Base-by-base conservation (phyloP, 2,329 filamentous ascomycete species). In the Byssochlamys sp. region DNA sequence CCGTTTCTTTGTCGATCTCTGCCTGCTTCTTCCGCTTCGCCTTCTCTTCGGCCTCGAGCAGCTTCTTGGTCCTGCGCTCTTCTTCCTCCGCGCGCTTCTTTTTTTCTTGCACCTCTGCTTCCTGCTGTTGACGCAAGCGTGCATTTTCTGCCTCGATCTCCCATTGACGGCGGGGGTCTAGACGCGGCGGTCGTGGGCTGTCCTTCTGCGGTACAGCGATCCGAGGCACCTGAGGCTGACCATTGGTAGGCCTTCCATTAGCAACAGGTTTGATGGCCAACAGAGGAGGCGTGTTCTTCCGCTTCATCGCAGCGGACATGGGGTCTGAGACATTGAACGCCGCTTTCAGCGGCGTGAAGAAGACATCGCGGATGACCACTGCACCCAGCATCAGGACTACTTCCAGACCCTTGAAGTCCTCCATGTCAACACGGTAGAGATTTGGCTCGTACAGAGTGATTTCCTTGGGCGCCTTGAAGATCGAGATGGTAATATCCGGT, bases 361-460 rank as follows among this genome's bases (percentile, higher is more conserved):
- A 86, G 4, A 86, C 73, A 63, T 86, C 84, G 26, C 81, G 77
- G 58, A 87, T 85, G 11, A 83, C 81, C 1, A 82, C 76, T 0
- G 82, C 83, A 14, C 81, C 76, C 0, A 87, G 74, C 28, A 86
- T 67, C 25, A 97, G 74, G 1, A 91, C 86, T 1, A 97, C 83
- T 70, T 99, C 94, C 3, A 97, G 77, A 0, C 94, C 94, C 72
- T 96, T 97, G 58, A 88, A 85, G 73, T 99, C 94, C 71, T 99
- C 91, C 60, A 97, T 85, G 50, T 97, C 91, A 10, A 97, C 87
- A 5, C 94, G 82, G 60, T 88, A 86, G 68, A 97, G 80, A 69
- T 97, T 97, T 4, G 92, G 89, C 73, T 99, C 89, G 76, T 97
- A 96, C 49, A 99, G 81, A 1, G 91, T 95, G 58, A 97, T 74